Evolutionary conservation across 768 basidiomycete species (phyloP).

Genomic region (Tricholoma matsutake): DNA sequence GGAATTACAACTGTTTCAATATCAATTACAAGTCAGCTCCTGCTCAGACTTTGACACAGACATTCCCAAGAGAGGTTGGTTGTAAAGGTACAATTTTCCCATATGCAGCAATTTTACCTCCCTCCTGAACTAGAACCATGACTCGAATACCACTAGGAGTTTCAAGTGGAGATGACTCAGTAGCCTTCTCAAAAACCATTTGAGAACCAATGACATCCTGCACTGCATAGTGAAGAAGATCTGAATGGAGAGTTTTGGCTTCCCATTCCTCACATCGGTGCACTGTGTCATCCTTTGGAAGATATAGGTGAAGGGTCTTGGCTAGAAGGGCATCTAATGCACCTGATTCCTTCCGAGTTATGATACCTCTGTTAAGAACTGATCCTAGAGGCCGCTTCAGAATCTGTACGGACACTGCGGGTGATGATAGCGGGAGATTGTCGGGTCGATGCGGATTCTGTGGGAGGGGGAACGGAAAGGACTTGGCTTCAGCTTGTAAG

Average conservation of each 20-base stretch:
- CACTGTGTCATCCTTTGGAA: slow-evolving; percentile 4
- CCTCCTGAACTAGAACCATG: slow-evolving; percentile 14
- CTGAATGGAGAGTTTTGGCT: background rate
- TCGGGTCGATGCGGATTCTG: too few relatives aligned
- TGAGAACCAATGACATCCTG: background rate
- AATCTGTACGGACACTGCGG: too few relatives aligned
- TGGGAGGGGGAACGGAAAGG: too few relatives aligned
- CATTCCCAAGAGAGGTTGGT: slow-evolving; percentile 1
- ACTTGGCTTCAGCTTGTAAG: too few relatives aligned
- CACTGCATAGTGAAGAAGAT: slow-evolving; percentile 1
- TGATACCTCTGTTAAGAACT: too few relatives aligned
- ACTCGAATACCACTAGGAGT: slow-evolving; percentile 11
- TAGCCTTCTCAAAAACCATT: background rate
- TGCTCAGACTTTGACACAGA: slow-evolving; percentile 8
- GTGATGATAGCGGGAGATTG: too few relatives aligned
- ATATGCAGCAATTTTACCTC: slow-evolving; percentile 11
- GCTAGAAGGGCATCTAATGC: background rate
- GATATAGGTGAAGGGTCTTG: slow-evolving; percentile 2
- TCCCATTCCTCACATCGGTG: slow-evolving; percentile 19
- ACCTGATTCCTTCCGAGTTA: background rate
- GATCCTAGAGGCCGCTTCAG: too few relatives aligned
- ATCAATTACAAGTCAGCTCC: slow-evolving; percentile 12
- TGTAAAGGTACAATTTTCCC: slow-evolving; percentile 5
- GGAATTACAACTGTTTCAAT: slow-evolving; percentile 7
- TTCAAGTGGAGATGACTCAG: background rate